Percentiles rank a stretch among this genome's conserved stretches.
Conservation (phyloP, 371 early-diverging fungal genomes). For the Synchytrium microbalum region DNA sequence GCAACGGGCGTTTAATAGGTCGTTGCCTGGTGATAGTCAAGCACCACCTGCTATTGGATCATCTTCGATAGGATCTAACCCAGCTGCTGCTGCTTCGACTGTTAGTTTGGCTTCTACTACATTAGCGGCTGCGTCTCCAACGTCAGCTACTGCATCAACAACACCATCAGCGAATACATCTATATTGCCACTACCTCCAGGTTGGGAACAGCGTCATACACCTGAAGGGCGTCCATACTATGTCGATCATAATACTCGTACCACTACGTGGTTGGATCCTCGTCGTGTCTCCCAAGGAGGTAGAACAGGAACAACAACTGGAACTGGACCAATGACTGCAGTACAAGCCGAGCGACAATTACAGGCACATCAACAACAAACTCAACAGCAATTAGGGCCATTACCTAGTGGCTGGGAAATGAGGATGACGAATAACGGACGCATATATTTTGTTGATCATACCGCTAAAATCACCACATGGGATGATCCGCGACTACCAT, state of each 20-base stretch:
- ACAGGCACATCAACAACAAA: conserved; percentile 19
- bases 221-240: conserved; percentile 90
- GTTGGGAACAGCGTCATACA: conserved; percentile 88
- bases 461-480: conserved; percentile 94
- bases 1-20: conserved; percentile 66
- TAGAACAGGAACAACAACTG: conserved; percentile 11
- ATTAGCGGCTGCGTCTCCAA: conserved; percentile 13
- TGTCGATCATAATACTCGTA: conserved; percentile 94
- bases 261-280: conserved; percentile 93
- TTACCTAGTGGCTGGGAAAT: conserved; percentile 84
- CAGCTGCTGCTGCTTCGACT: conserved; percentile 3
- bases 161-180: conserved; percentile 18
- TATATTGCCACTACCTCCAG: conserved; percentile 81
- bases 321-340: conserved; percentile 12
- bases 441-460: conserved; percentile 95
- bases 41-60: conserved; percentile 1
- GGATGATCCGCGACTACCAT: conserved; percentile 85
- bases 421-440: conserved; percentile 86
- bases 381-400: conserved; percentile 6
- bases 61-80: neutral
- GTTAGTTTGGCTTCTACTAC: conserved; percentile 17
- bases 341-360: conserved; percentile 19
- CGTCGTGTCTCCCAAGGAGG: conserved; percentile 34
- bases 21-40: conserved; percentile 51
- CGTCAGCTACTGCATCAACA: conserved; percentile 23